Percentiles rank a stretch among this genome's conserved stretches.
phyloP scores from a whole-genome alignment of 2,329 filamentous ascomycete species.

The Drechslerella coelobrocha region DNA sequence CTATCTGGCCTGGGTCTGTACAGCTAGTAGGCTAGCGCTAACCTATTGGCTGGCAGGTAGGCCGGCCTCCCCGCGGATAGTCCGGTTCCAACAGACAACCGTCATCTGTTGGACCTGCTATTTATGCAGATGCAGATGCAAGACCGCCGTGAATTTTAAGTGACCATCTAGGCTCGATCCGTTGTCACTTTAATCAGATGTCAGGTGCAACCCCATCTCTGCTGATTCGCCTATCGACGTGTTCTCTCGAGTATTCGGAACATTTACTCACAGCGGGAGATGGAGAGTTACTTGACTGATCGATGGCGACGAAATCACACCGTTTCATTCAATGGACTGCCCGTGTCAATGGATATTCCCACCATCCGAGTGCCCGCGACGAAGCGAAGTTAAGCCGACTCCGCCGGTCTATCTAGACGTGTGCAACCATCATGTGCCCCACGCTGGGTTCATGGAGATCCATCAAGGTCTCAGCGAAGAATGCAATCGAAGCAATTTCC shows the following conservation, averaged over 20 bases:
- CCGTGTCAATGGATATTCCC: no score
- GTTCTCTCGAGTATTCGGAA: no score
- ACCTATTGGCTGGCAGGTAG: background rate
- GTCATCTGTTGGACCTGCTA: background rate
- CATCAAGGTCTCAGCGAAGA: no score
- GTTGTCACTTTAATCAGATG: background rate
- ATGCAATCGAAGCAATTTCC: background rate
- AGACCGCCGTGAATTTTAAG: background rate
- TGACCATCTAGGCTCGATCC: background rate
- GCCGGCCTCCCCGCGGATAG: slow-evolving; percentile 4
- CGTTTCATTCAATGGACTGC: no score
- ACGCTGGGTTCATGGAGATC: no score
- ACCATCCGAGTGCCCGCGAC: no score
- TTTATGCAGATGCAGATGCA: background rate
- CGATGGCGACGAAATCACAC: no score
- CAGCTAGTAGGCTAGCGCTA: slow-evolving; percentile 2
- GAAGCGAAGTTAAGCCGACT: background rate
- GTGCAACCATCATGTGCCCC: background rate
- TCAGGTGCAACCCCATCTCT: no score
- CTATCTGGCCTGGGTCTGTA: no score
- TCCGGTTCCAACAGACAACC: slow-evolving; percentile 2
- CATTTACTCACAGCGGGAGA: no score
- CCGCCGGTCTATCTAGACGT: background rate
- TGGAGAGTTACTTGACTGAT: no score
- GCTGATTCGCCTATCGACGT: no score